A percentile compares a stretch with the other conserved stretches of the same genome.
Evolutionary conservation across 2,329 filamentous ascomycete genomes (phyloP).

Genomic region (Talaromyces funiculosus): DNA sequence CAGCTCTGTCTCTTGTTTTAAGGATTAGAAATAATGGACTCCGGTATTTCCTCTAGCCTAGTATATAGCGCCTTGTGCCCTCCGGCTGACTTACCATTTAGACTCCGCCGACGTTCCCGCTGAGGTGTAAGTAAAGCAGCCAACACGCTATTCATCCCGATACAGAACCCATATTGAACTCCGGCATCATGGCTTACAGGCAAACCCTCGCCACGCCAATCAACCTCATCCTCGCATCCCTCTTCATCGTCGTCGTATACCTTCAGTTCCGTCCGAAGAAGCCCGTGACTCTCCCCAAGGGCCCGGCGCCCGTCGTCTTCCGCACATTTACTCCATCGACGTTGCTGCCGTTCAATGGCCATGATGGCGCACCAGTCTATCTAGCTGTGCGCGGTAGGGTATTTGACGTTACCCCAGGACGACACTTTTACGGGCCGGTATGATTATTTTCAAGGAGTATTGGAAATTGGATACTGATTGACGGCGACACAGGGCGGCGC

Average conservation of each 20-base stretch:
- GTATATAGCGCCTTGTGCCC: not conserved
- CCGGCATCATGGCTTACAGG: conserved; percentile 28
- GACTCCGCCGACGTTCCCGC: conserved; percentile 23
- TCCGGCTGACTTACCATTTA: conserved; percentile 11
- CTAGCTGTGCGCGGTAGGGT: conserved; percentile 86
- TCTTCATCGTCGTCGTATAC: conserved; percentile 54
- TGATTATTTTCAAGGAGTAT: not conserved
- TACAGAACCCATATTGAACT: not conserved
- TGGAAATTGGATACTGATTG: not conserved
- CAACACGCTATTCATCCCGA: not conserved
- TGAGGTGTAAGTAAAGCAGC: conserved; percentile 32
- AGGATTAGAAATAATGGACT: conserved; percentile 6
- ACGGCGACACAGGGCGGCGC: conserved; percentile 59
- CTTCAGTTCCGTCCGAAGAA: conserved; percentile 51
- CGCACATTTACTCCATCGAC: conserved; percentile 78
- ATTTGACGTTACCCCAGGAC: conserved; percentile 81
- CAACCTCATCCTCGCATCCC: conserved; percentile 55
- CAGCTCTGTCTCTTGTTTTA: not conserved
- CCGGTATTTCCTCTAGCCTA: not conserved
- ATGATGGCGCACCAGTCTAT: conserved; percentile 68
- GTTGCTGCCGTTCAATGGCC: conserved; percentile 80
- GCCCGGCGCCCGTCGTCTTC: conserved; percentile 68
- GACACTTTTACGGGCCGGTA: conserved; percentile 88
- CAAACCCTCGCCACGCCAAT: conserved; percentile 54
- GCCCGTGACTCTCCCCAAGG: conserved; percentile 47